These are phyloP conservation scores for Peziza echinospora DNA, from an alignment of 495 filamentous ascomycete species.

Conservation along the genomic window DNA sequence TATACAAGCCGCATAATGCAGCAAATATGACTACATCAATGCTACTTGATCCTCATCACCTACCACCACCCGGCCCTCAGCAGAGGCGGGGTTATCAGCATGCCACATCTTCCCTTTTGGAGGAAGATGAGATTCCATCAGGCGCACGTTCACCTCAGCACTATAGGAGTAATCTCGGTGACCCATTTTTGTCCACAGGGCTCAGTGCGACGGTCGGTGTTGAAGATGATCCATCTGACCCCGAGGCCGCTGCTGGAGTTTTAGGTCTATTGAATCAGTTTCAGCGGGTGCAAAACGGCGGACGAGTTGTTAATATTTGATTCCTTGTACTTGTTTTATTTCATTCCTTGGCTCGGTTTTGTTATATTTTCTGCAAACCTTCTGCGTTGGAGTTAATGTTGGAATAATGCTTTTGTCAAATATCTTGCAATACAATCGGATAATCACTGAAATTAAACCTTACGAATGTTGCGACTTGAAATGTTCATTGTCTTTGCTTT, in stretches of 20 bases:
- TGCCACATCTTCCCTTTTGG: slow-evolving; percentile 20
- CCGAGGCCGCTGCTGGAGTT: slow-evolving; percentile 39
- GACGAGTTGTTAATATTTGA: background rate
- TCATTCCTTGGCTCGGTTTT: too few relatives aligned
- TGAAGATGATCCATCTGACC: slow-evolving; percentile 29
- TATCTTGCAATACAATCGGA: too few relatives aligned
- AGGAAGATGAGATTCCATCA: slow-evolving; percentile 22
- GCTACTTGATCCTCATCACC: slow-evolving; percentile 68
- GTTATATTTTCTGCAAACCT: too few relatives aligned
- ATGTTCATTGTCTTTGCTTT: too few relatives aligned
- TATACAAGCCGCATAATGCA: slow-evolving; percentile 12
- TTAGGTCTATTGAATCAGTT: slow-evolving; percentile 79
- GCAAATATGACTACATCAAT: slow-evolving; percentile 30
- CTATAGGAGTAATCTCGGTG: slow-evolving; percentile 35
- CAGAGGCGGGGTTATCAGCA: slow-evolving; percentile 23
- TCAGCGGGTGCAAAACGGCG: slow-evolving; percentile 7
- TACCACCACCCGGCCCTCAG: slow-evolving; percentile 27
- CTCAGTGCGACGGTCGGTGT: slow-evolving; percentile 28
- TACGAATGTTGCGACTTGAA: too few relatives aligned
- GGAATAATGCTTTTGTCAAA: too few relatives aligned
- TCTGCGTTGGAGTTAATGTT: too few relatives aligned
- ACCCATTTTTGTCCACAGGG: slow-evolving; percentile 41
- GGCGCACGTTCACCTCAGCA: slow-evolving; percentile 18
- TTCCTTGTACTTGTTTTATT: too few relatives aligned
- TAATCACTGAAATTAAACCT: too few relatives aligned